Base-by-base conservation (phyloP, 2,329 filamentous ascomycete species). In the Alternaria rosae region DNA sequence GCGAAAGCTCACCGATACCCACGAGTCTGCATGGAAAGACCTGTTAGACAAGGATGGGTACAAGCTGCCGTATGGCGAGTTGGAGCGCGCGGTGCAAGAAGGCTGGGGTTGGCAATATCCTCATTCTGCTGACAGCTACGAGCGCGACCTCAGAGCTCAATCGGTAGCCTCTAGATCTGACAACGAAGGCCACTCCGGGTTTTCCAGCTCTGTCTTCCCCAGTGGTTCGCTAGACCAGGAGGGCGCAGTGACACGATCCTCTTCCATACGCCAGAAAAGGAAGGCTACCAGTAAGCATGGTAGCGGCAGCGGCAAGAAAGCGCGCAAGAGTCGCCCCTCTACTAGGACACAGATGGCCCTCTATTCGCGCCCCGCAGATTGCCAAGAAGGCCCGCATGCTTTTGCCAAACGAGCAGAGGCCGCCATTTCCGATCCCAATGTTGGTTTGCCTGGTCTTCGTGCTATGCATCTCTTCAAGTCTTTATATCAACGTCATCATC, bases 101-200 rank as follows among this genome's bases (percentile, higher is more conserved):
- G 95, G 95, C 13, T 99, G 95, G 95, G 95, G 94, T 13, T 99
- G 95, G 93, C 95, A 99, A 77, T 92, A 94, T 75, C 92, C 94
- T 0, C 87, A 88, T 57, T 91, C 91, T 0, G 79, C 85, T 5
- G 87, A 92, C 55, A 92, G 91, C 23, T 92, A 86, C 57, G 95
- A 99, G 78, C 86, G 88, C 60, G 94, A 99, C 75, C 80, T 97
- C 51, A 92, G 92, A 4, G 85, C 88, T 57, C 78, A 86, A 17
- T 64, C 63, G 13, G 45, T 67, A n/a, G 53, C 53, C 9, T 69
- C 75, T 5, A 79, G 77, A 57, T 78, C 76, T 5, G 83, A 85
- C 45, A 78, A 73, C n/a, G 83, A 79, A 59, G 61, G 54, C 35
- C 71, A 70, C 23, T 60, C 68, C 7, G 59, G 65, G 38, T 70